Evolutionary conservation across 306 rosid species (phyloP).

Genomic region (Astragalus glycyphyllos): DNA sequence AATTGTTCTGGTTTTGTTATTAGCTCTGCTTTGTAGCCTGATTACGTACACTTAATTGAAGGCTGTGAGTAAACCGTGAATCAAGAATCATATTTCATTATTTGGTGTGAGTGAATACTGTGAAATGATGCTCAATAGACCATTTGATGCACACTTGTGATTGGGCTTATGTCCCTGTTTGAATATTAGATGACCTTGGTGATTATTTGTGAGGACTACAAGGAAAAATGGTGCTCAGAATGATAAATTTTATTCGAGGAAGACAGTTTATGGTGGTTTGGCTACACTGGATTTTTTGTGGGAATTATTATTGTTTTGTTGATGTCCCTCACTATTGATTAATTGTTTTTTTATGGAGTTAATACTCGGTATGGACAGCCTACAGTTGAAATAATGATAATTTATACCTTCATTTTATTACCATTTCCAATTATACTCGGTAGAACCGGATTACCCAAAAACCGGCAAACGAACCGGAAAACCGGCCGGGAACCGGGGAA

Average conservation of each 20-base stretch:
- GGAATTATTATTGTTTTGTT: slow-evolving; percentile 4
- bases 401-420: not conserved
- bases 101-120: not conserved
- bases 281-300: not conserved
- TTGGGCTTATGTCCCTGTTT: slow-evolving; percentile 22
- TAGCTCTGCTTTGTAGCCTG: not conserved
- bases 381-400: slow-evolving; percentile 10
- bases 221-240: not conserved
- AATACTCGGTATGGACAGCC: not conserved
- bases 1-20: slow-evolving; percentile 15
- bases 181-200: not conserved
- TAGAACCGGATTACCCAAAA: no score
- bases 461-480: no score
- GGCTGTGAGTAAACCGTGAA: slow-evolving; percentile 20
- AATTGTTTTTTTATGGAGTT: slow-evolving; percentile 26
- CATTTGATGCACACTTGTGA: slow-evolving; percentile 14
- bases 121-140: slow-evolving; percentile 27
- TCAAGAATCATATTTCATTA: not conserved
- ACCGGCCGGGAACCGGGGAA: no score
- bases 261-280: not conserved
- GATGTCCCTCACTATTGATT: not conserved
- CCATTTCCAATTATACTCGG: slow-evolving; percentile 20
- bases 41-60: slow-evolving; percentile 21
- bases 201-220: slow-evolving; percentile 2
- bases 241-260: slow-evolving; percentile 12